Evolutionary conservation across 176 grass and related monocot genomes (phyloP).

Genomic region (Zoysia pacifica): DNA sequence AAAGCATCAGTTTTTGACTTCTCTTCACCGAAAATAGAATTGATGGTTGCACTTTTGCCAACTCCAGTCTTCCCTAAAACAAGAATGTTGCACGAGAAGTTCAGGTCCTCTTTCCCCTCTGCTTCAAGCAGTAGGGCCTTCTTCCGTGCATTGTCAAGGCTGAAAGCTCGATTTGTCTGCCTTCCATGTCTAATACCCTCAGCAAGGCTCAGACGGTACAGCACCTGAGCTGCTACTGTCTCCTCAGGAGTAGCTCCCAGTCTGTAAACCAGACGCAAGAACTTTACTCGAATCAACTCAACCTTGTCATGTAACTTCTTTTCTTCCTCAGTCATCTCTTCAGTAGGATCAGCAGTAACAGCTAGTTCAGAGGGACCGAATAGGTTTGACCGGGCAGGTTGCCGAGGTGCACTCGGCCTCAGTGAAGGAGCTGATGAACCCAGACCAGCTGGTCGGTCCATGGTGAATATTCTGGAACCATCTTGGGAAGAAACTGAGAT

Average conservation of each 20-base stretch:
- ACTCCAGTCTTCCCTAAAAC: conserved; percentile 90
- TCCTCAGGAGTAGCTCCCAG: conserved; percentile 70
- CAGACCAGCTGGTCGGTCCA: conserved; percentile 67
- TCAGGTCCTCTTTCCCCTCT: conserved; percentile 61
- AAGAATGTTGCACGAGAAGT: conserved; percentile 87
- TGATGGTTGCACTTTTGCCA: conserved; percentile 96
- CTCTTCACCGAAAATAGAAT: conserved; percentile 84
- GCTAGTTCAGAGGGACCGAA: conserved; percentile 48
- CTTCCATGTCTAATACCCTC: conserved; percentile 72
- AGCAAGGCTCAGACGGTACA: conserved; percentile 72
- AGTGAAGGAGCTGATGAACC: conserved; percentile 67
- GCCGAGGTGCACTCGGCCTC: conserved; percentile 47
- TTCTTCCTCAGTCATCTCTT: conserved; percentile 74
- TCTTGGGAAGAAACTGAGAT: conserved; percentile 56
- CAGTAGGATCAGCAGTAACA: conserved; percentile 47
- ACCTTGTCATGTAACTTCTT: conserved; percentile 83
- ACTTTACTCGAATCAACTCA: conserved; percentile 74
- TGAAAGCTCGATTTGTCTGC: conserved; percentile 60
- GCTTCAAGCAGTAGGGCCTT: conserved; percentile 69
- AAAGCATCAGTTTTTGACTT: conserved; percentile 76
- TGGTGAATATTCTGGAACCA: conserved; percentile 57
- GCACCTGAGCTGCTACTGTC: conserved; percentile 65
- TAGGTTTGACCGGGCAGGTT: conserved; percentile 42
- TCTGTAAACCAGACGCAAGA: conserved; percentile 74
- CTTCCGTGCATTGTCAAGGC: conserved; percentile 60